Evolutionary conservation across 495 filamentous ascomycete species (phyloP).

Genomic region (Pyrenula aspistea): DNA sequence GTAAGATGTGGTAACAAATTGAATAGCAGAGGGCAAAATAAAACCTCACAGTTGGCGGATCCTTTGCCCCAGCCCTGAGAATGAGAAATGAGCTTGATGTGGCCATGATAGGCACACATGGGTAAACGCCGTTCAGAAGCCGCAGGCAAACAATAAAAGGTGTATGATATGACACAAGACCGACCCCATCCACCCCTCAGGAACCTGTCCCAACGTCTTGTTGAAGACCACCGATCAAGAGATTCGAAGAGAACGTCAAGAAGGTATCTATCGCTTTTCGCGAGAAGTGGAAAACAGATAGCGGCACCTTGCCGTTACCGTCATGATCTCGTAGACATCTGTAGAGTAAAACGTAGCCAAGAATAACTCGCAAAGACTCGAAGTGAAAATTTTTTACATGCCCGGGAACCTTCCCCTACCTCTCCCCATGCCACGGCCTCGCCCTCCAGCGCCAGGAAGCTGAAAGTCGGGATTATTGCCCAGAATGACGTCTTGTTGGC

Average conservation of each 20-base stretch:
- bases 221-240: not conserved
- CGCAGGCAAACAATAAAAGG: not conserved
- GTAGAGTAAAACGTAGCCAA: not conserved
- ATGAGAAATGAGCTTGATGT: not conserved
- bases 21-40: not conserved
- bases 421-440: constrained; percentile 6
- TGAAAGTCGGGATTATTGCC: constrained; percentile 68
- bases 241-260: not conserved
- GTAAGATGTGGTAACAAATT: not conserved
- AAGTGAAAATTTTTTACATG: not conserved
- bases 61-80: not conserved
- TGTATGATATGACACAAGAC: no score
- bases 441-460: constrained; percentile 25
- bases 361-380: not conserved
- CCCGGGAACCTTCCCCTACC: not conserved
- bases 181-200: no score
- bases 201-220: not conserved
- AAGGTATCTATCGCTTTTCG: not conserved
- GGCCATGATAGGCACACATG: not conserved
- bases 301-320: not conserved
- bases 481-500: constrained; percentile 41
- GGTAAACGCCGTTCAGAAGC: not conserved
- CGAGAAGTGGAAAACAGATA: not conserved
- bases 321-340: not conserved
- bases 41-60: not conserved